phyloP scores from a whole-genome alignment of 495 filamentous ascomycete species.

The Venustampulla echinocandica region DNA sequence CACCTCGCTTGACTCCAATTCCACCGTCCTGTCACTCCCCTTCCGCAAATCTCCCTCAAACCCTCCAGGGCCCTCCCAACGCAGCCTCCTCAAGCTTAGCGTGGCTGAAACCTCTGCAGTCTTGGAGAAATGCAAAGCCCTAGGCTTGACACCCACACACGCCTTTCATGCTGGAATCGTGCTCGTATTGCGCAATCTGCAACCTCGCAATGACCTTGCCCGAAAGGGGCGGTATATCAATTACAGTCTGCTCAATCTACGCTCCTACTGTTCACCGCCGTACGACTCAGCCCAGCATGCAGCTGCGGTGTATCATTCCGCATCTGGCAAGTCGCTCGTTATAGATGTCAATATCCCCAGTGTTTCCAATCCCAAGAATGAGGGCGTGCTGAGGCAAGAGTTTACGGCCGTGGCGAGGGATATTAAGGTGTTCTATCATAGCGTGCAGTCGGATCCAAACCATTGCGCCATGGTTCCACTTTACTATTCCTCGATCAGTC shows the following conservation, averaged over 20 bases:
- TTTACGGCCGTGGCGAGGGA: constrained; percentile 9
- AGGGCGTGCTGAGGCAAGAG: not conserved
- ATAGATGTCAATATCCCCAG: constrained; percentile 1
- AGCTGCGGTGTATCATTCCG: constrained; percentile 27
- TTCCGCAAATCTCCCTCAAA: not conserved
- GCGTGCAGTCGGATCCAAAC: constrained; percentile 21
- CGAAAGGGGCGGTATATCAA: constrained; percentile 23
- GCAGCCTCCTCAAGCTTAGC: not conserved
- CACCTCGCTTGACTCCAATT: not conserved
- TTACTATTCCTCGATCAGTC: not conserved
- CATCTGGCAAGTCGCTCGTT: constrained; percentile 12
- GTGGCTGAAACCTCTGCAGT: not conserved
- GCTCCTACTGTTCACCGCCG: constrained; percentile 19
- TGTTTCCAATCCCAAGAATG: not conserved
- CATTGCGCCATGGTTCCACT: constrained; percentile 7
- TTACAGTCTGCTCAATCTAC: constrained; percentile 29
- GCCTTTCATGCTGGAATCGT: constrained; percentile 29
- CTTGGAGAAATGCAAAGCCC: constrained; percentile 17
- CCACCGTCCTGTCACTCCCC: constrained; percentile 1
- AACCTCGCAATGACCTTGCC: constrained; percentile 8
- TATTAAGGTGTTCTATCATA: constrained; percentile 25
- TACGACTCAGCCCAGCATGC: constrained; percentile 24
- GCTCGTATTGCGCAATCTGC: constrained; percentile 20
- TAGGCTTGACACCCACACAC: constrained; percentile 27
- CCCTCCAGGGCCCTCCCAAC: not conserved